Conservation (phyloP, 2,329 filamentous ascomycete species). For the Neonectria sp. region DNA sequence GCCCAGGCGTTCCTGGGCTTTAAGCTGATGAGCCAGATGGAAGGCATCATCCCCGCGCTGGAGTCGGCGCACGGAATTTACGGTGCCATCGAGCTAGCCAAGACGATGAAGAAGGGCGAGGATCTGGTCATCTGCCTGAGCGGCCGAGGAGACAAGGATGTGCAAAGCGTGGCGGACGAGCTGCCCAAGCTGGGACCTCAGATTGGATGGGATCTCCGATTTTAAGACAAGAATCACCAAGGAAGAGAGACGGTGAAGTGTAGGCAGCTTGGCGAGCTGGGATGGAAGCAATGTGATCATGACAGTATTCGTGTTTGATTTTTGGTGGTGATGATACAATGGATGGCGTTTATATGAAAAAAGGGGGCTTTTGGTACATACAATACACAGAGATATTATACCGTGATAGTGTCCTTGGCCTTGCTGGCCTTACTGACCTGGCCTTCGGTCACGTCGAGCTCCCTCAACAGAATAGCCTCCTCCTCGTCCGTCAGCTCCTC, state of each 20-base stretch:
- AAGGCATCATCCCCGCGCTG: conserved; percentile 97
- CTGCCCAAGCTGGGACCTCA: conserved; percentile 88
- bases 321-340: conserved; percentile 44
- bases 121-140: conserved; percentile 95
- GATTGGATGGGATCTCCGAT: conserved; percentile 83
- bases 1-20: conserved; percentile 92
- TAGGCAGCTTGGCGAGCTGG: conserved; percentile 7
- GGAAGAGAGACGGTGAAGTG: conserved; percentile 5
- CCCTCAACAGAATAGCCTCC: conserved; percentile 50
- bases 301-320: conserved; percentile 33
- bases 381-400: conserved; percentile 46
- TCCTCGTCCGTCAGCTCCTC: conserved; percentile 59
- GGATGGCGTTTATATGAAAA: conserved; percentile 45
- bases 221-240: conserved; percentile 56
- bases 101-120: conserved; percentile 90
- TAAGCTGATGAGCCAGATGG: conserved; percentile 85
- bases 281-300: conserved; percentile 37
- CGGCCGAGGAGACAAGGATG: conserved; percentile 97
- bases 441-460: conserved; percentile 51
- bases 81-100: conserved; percentile 90
- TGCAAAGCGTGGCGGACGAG: conserved; percentile 97
- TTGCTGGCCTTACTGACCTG: conserved; percentile 24
- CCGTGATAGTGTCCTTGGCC: conserved; percentile 36
- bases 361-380: conserved; percentile 47
- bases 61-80: conserved; percentile 95